phyloP scores from a whole-genome alignment of 2,329 filamentous ascomycete species.

The Fusarium redolens region DNA sequence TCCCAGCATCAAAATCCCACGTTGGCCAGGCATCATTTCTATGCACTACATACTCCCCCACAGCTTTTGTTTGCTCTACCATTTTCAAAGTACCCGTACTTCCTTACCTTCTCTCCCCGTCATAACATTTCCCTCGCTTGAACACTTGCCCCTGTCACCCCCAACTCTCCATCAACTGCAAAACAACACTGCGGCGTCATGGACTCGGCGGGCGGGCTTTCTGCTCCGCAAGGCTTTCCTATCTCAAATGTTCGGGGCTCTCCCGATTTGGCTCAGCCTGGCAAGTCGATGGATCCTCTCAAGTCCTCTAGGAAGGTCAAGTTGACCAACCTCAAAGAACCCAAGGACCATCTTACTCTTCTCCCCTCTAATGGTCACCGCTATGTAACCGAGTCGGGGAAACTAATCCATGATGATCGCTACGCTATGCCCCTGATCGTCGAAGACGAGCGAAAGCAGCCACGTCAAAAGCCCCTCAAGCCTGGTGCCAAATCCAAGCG shows the following conservation, averaged over 20 bases:
- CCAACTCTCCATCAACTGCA: neutral
- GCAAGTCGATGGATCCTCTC: neutral
- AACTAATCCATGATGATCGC: constrained; percentile 8
- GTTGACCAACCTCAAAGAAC: constrained; percentile 16
- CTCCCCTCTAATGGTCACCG: constrained; percentile 15
- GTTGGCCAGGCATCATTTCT: constrained; percentile 12
- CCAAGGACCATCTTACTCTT: constrained; percentile 20
- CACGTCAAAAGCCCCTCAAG: constrained; percentile 14
- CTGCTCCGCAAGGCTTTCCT: constrained; percentile 11
- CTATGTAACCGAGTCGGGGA: constrained; percentile 27
- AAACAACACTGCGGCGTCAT: constrained; percentile 9
- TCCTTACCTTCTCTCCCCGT: neutral
- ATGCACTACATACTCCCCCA: constrained; percentile 2
- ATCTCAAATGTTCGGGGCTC: constrained; percentile 15
- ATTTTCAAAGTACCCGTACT: neutral
- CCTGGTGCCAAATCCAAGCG: constrained; percentile 22
- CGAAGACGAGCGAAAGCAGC: constrained; percentile 11
- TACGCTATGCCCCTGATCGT: constrained; percentile 18
- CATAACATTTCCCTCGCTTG: neutral
- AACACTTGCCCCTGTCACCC: neutral
- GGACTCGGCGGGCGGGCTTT: neutral
- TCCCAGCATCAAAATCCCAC: constrained; percentile 8
- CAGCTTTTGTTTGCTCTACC: constrained; percentile 6
- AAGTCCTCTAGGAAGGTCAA: constrained; percentile 10
- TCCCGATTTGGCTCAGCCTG: constrained; percentile 1